Evolutionary conservation across 2,329 filamentous ascomycete species (phyloP).

Genomic region (Beauveria rudraprayagi): DNA sequence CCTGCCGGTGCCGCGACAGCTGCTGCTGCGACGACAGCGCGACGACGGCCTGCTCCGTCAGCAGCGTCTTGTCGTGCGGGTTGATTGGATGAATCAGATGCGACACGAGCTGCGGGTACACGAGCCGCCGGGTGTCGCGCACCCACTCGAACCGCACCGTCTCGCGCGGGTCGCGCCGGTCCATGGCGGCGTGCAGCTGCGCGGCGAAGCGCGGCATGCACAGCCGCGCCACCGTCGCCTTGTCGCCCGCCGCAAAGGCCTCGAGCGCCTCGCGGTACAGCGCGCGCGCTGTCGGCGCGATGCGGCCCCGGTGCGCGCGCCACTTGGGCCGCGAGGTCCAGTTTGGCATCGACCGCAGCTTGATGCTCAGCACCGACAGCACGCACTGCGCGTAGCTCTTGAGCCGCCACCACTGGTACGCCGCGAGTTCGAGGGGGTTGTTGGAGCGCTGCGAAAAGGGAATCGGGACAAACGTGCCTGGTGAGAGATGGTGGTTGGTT

Average conservation of each 20-base stretch:
- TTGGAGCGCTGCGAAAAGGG: slow-evolving; percentile 28
- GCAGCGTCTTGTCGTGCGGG: slow-evolving; percentile 28
- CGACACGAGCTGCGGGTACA: slow-evolving; percentile 44
- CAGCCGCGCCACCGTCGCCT: slow-evolving; percentile 38
- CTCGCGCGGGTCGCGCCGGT: slow-evolving; percentile 38
- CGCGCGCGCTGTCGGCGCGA: slow-evolving; percentile 46
- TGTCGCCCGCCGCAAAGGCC: slow-evolving; percentile 52
- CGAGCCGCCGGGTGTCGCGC: slow-evolving; percentile 33
- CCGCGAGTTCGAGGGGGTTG: slow-evolving; percentile 20
- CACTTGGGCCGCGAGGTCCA: slow-evolving; percentile 35
- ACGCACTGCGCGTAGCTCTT: slow-evolving; percentile 29
- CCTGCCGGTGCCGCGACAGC: slow-evolving; percentile 33
- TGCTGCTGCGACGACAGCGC: slow-evolving; percentile 49
- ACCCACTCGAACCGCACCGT: slow-evolving; percentile 47
- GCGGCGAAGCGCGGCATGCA: slow-evolving; percentile 46
- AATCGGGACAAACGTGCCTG: slow-evolving; percentile 42
- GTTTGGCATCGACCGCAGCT: slow-evolving; percentile 37
- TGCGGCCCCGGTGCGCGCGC: slow-evolving; percentile 32
- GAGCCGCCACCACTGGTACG: slow-evolving; percentile 30
- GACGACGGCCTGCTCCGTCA: slow-evolving; percentile 49
- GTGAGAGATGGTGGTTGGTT: background rate
- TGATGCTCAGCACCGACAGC: slow-evolving; percentile 28
- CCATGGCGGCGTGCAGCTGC: slow-evolving; percentile 46
- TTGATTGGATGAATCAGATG: slow-evolving; percentile 44
- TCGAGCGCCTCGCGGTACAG: slow-evolving; percentile 55